A percentile compares a stretch with the other conserved stretches of the same genome.
Conservation (phyloP, 2,329 filamentous ascomycete genomes). For the Cercospora citrullina region DNA sequence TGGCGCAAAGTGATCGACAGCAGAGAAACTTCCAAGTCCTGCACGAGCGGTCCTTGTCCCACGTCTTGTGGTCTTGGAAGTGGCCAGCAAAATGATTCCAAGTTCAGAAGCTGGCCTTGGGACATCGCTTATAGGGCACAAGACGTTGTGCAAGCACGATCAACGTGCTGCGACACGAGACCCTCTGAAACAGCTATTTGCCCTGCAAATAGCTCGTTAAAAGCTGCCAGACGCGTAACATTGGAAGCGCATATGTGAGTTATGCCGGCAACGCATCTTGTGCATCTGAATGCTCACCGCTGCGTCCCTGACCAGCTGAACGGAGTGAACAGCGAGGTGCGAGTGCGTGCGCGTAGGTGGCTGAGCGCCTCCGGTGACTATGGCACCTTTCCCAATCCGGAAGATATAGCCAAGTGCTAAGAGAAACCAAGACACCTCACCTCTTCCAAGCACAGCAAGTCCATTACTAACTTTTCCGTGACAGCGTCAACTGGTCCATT, state of each 20-base stretch:
- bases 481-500: neutral
- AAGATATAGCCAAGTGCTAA: slow-evolving; percentile 17
- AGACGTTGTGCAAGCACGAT: neutral
- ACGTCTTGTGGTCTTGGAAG: slow-evolving; percentile 9
- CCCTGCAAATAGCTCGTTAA: neutral
- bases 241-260: neutral
- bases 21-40: slow-evolving; percentile 1
- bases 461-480: neutral
- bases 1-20: slow-evolving; percentile 10
- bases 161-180: neutral
- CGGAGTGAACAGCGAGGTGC: neutral
- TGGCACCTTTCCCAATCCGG: slow-evolving; percentile 28
- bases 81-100: neutral
- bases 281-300: neutral
- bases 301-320: neutral
- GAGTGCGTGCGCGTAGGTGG: slow-evolving; percentile 33
- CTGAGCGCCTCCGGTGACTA: slow-evolving; percentile 37
- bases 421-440: slow-evolving; percentile 15
- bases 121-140: neutral
- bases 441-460: neutral
- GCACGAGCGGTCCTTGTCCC: slow-evolving; percentile 19
- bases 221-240: neutral
- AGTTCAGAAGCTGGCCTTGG: neutral
- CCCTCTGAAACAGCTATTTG: neutral
- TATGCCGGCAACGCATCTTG: neutral